These are phyloP conservation scores for Penicillium sp. DNA, from an alignment of 2,329 filamentous ascomycete species.

Conservation along the genomic window DNA sequence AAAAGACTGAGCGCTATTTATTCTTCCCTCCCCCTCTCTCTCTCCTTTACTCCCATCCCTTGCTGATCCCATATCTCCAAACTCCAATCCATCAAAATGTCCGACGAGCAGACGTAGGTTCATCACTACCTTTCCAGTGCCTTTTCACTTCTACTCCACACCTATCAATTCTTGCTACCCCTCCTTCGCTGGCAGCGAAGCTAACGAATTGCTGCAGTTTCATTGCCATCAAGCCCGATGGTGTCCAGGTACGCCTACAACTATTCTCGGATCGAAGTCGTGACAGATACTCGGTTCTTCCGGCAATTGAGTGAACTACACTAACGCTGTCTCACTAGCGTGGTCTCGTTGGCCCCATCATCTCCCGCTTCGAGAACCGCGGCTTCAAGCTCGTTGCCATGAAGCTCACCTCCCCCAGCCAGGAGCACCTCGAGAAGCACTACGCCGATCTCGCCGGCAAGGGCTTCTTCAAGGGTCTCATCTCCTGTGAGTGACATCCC, in stretches of 20 bases:
- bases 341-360: conserved; percentile 95
- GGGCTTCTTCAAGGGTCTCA: conserved; percentile 94
- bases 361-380: conserved; percentile 95
- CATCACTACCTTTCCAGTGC: conserved; percentile 7
- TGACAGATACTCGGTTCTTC: background rate
- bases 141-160: conserved; percentile 1
- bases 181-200: conserved; percentile 20
- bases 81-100: conserved; percentile 53
- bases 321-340: conserved; percentile 55
- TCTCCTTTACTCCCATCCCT: conserved; percentile 19
- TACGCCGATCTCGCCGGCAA: conserved; percentile 89
- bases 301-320: conserved; percentile 13
- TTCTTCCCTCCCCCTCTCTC: conserved; percentile 16
- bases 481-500: conserved; percentile 64
- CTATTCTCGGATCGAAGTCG: background rate
- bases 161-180: conserved; percentile 10
- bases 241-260: conserved; percentile 72
- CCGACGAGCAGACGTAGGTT: conserved; percentile 82
- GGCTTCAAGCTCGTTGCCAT: conserved; percentile 98
- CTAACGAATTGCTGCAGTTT: conserved; percentile 60
- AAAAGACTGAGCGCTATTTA: conserved; percentile 42
- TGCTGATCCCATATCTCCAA: conserved; percentile 19
- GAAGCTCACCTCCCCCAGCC: conserved; percentile 83
- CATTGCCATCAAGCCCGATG: conserved; percentile 99
- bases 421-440: conserved; percentile 97